A percentile compares a stretch with the other conserved stretches of the same genome.
Conservation (phyloP, 768 basidiomycete genomes). For the Boletus vinaceobasis region DNA sequence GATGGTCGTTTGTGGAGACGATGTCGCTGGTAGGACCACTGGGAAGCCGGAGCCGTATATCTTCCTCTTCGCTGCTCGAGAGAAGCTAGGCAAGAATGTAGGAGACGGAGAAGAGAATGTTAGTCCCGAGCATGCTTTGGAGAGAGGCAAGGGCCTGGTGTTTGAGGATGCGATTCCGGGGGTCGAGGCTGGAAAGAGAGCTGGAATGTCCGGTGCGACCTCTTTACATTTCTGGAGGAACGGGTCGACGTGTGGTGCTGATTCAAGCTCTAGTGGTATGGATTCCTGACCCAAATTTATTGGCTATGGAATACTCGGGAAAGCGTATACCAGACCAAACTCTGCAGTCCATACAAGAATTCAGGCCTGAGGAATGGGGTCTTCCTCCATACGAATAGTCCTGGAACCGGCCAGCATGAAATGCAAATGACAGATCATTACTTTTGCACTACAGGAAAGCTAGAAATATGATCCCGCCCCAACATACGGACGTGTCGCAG, state of each 20-base stretch:
- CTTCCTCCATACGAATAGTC: slow-evolving; percentile 58
- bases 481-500: slow-evolving; percentile 30
- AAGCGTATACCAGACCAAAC: slow-evolving; percentile 57
- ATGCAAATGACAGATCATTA: neutral
- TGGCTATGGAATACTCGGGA: slow-evolving; percentile 46
- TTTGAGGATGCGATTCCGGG: slow-evolving; percentile 83
- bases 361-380: slow-evolving; percentile 81
- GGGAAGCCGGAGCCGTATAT: slow-evolving; percentile 86
- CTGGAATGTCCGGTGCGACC: slow-evolving; percentile 77
- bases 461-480: slow-evolving; percentile 47
- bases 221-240: neutral
- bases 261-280: slow-evolving; percentile 58
- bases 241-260: neutral
- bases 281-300: slow-evolving; percentile 75
- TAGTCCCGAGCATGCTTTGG: slow-evolving; percentile 37
- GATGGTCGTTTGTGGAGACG: slow-evolving; percentile 71
- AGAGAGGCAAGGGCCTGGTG: slow-evolving; percentile 64
- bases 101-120: slow-evolving; percentile 41
- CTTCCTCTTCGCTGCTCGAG: slow-evolving; percentile 69
- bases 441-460: neutral
- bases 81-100: slow-evolving; percentile 53
- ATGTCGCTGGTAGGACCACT: slow-evolving; percentile 47
- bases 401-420: neutral
- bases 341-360: slow-evolving; percentile 62
- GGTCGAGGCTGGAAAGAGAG: slow-evolving; percentile 75